Base-by-base conservation (phyloP, 257 asterid species). In the Solanum arcanum region DNA sequence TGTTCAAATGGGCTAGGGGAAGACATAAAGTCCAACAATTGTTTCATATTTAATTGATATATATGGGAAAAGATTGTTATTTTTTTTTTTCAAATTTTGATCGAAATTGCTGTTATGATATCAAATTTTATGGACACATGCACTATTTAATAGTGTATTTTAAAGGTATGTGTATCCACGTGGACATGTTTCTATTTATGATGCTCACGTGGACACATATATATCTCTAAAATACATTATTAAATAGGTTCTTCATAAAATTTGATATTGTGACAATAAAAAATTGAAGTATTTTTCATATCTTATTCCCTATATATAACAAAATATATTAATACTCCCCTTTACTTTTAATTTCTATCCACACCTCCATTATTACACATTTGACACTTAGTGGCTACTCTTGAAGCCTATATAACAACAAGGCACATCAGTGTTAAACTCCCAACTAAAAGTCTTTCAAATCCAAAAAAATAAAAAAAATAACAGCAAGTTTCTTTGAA, bases 81-180 rank as follows among this genome's bases (percentile, higher is more conserved):
- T 0, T 0, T 0, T 8, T 9, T 0, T 0, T 9, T 33, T 33
- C 35, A 33, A 41, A 41, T 1, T 41, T 41, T 9, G 44, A 0
- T 0, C 3, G 44, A 41, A 41, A 41, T 41, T 41, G 3, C 3
- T 41, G 12, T 41, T 8, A 41, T 3, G 3, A 9, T 9, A 2
- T 3, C 3, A 41, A 41, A 41, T 0, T 41, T 41, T 41, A 9
- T 8, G 44, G 3, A 41, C 10, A 0, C 12, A 9, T 9, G 12
- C 12, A 41, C 3, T 8, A 41, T 41, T 41, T 41, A 41, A 2
- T 41, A 41, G 44, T 41, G 44, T 41, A 9, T 2, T 41, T 41
- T 41, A 41, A 41, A 41, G 1, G 1, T 41, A 41, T 9, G 9
- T 8, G 3, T 41, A 0, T 2, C 42, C 42, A 39, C 11, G 3